A percentile compares a stretch with the other conserved stretches of the same genome.
Conservation (phyloP, 495 filamentous ascomycete genomes). For the Penicillium cosmopolitanum region DNA sequence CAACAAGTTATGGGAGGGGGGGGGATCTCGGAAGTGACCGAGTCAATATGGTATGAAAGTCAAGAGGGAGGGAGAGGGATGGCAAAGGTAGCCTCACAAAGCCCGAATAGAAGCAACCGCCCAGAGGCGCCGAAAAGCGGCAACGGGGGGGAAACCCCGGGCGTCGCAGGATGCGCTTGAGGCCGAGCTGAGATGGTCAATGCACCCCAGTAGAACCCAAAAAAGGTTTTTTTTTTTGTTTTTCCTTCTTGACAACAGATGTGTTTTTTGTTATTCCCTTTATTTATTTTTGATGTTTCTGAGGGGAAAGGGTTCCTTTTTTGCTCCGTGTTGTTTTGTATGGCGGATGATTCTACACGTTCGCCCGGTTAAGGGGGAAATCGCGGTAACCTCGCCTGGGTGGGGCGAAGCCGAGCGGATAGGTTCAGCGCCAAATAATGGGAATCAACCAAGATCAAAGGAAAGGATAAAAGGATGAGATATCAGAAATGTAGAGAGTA, state of each 20-base stretch:
- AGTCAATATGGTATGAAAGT: not conserved
- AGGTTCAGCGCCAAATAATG: conserved; percentile 10
- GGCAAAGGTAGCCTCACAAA: not conserved
- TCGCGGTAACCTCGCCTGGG: conserved; percentile 29
- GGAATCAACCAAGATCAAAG: not conserved
- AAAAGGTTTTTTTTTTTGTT: not conserved
- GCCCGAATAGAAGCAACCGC: not conserved
- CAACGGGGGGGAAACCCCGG: conserved; percentile 1
- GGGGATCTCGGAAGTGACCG: not conserved
- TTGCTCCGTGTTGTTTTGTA: not conserved
- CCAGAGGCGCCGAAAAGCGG: conserved; percentile 8
- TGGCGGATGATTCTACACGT: not conserved
- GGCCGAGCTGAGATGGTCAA: conserved; percentile 15
- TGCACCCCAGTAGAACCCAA: not conserved
- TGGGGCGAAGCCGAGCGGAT: conserved; percentile 21
- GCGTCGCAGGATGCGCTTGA: conserved; percentile 16
- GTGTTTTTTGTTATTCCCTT: too few relatives aligned
- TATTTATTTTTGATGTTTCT: too few relatives aligned
- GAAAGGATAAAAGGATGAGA: not conserved
- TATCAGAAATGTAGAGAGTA: not conserved
- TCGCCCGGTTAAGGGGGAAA: conserved; percentile 7
- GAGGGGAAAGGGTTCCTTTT: too few relatives aligned
- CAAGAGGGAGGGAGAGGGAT: not conserved
- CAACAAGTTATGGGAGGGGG: not conserved
- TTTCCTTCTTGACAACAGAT: not conserved